Percentiles rank a stretch among this genome's conserved stretches.
These are phyloP conservation scores for Trametes hirsuta DNA, from an alignment of 1,284 basidiomycete genomes.

Conservation along the genomic window DNA sequence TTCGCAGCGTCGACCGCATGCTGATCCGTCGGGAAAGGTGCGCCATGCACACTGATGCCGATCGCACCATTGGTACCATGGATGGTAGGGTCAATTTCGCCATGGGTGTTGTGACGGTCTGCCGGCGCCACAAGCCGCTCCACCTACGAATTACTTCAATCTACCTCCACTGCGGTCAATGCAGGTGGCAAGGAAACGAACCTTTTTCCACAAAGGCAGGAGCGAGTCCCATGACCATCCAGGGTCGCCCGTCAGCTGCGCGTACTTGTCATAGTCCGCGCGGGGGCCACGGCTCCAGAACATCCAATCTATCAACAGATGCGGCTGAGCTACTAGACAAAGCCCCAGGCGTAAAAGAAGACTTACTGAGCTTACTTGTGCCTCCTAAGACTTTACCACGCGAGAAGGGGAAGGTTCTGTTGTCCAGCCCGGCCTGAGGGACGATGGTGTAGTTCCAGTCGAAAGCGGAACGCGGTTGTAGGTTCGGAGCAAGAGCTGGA, in stretches of 20 bases:
- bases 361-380: slow-evolving; percentile 40
- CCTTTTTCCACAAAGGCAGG: slow-evolving; percentile 37
- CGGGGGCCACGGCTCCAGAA: slow-evolving; percentile 44
- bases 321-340: slow-evolving; percentile 1
- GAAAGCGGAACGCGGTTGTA: slow-evolving; percentile 20
- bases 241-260: slow-evolving; percentile 39
- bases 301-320: slow-evolving; percentile 39
- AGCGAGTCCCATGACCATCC: slow-evolving; percentile 48
- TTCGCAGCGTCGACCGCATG: slow-evolving; percentile 37
- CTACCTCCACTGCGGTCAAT: background rate
- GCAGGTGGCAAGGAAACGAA: background rate
- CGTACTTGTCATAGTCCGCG: slow-evolving; percentile 45
- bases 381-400: slow-evolving; percentile 44
- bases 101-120: slow-evolving; percentile 22
- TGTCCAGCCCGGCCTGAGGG: slow-evolving; percentile 36
- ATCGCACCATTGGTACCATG: slow-evolving; percentile 34
- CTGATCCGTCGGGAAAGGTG: slow-evolving; percentile 36
- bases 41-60: slow-evolving; percentile 31
- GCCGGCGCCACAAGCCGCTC: slow-evolving; percentile 22
- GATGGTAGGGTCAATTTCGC: slow-evolving; percentile 15
- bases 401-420: slow-evolving; percentile 34
- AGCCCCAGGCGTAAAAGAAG: no score
- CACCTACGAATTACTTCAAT: background rate
- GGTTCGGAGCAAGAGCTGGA: slow-evolving; percentile 26
- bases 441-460: slow-evolving; percentile 43